These are phyloP conservation scores for Colletotrichum destructivum DNA, from an alignment of 2,329 filamentous ascomycete species.

Conservation along the genomic window DNA sequence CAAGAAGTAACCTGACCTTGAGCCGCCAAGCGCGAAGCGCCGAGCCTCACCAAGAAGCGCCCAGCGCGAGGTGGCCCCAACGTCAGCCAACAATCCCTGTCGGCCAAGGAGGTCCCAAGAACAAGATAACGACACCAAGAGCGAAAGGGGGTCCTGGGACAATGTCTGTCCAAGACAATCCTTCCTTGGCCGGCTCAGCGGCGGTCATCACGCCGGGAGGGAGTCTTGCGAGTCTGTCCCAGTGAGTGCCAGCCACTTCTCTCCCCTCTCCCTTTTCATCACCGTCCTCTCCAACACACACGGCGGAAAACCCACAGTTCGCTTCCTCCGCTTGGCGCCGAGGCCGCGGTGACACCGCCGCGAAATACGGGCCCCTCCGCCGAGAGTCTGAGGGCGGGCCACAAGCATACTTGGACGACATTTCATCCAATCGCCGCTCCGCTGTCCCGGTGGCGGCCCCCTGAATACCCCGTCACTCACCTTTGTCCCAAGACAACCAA, in stretches of 20 bases:
- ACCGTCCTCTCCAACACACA: not conserved
- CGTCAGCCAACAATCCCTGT: constrained; percentile 22
- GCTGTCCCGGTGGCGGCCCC: not conserved
- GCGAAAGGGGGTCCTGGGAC: constrained; percentile 1
- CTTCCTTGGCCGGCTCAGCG: constrained; percentile 26
- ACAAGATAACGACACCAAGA: not conserved
- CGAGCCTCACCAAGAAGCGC: constrained; percentile 39
- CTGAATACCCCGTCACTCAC: constrained; percentile 19
- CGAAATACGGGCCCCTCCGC: constrained; percentile 29
- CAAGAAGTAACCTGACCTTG: constrained; percentile 14
- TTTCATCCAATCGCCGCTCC: constrained; percentile 14
- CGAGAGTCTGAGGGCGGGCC: constrained; percentile 24
- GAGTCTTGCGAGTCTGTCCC: no score
- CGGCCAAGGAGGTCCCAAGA: constrained; percentile 34
- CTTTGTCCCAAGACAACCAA: constrained; percentile 26
- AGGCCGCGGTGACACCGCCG: constrained; percentile 25
- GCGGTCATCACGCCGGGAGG: constrained; percentile 21
- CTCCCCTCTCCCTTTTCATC: not conserved
- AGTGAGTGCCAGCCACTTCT: not conserved
- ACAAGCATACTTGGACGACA: not conserved
- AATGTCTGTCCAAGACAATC: constrained; percentile 21
- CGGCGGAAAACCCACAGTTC: constrained; percentile 12
- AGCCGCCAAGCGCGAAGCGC: constrained; percentile 37
- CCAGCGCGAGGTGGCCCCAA: constrained; percentile 23
- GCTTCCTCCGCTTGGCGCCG: constrained; percentile 36